Evolutionary conservation across 2,329 filamentous ascomycete species (phyloP).

Genomic region (Sporothrix euskadiensis): DNA sequence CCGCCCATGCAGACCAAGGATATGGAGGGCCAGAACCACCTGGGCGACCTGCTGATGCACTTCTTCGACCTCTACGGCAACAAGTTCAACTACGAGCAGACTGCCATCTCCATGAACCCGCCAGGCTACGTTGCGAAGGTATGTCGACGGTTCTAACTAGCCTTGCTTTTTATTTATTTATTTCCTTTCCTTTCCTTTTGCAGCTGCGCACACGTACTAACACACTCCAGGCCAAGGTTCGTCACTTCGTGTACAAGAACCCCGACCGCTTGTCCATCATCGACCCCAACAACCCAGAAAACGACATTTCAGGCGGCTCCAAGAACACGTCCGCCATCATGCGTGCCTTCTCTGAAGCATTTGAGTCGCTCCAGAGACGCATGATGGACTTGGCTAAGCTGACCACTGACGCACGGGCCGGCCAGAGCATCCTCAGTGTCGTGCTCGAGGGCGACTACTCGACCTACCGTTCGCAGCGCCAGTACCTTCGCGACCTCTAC

Average conservation of each 20-base stretch:
- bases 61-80: slow-evolving; percentile 91
- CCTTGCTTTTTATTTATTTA: too few relatives aligned
- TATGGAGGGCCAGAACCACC: slow-evolving; percentile 62
- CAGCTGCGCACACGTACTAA: background rate
- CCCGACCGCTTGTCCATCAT: slow-evolving; percentile 77
- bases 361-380: slow-evolving; percentile 56
- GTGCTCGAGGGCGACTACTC: slow-evolving; percentile 79
- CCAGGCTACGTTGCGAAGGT: slow-evolving; percentile 79
- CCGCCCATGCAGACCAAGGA: slow-evolving; percentile 66
- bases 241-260: slow-evolving; percentile 57
- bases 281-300: slow-evolving; percentile 80
- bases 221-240: slow-evolving; percentile 47
- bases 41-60: slow-evolving; percentile 79
- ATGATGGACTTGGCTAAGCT: slow-evolving; percentile 54
- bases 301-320: slow-evolving; percentile 90
- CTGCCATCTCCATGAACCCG: slow-evolving; percentile 74
- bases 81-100: slow-evolving; percentile 67
- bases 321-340: slow-evolving; percentile 68
- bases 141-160: slow-evolving; percentile 34
- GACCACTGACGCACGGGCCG: slow-evolving; percentile 35
- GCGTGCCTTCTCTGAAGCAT: slow-evolving; percentile 67
- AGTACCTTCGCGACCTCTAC: slow-evolving; percentile 59
- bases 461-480: slow-evolving; percentile 68
- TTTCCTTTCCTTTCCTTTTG: background rate
- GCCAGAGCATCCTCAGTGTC: slow-evolving; percentile 65